Base-by-base conservation (phyloP, 2,329 filamentous ascomycete species). In the Dactylella cylindrospora region DNA sequence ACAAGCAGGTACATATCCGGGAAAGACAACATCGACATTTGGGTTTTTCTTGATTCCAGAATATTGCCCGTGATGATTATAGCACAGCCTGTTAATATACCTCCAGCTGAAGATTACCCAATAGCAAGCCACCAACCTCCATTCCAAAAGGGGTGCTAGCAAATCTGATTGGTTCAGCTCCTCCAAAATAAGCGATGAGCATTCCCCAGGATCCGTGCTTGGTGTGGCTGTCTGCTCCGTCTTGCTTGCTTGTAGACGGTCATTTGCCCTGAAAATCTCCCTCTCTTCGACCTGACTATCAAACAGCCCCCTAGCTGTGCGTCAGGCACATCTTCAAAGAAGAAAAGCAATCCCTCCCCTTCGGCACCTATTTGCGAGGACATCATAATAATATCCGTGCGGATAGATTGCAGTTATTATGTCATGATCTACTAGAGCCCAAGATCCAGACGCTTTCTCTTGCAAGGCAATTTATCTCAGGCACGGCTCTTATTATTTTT, bases 231-330 rank as follows among this genome's bases (percentile, higher is more conserved):
- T n/a, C n/a, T n/a, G n/a, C n/a, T n/a, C n/a, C n/a, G n/a, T n/a
- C n/a, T n/a, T n/a, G n/a, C n/a, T n/a, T n/a, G 36, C 38, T 43
- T 47, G 15, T 17, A 13, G 40, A 46, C 52, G 25, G 28, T 49
- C 35, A 17, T 45, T 32, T 32, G 28, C 54, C 54, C 46, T 61
- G 54, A 47, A 61, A 52, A 61, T 61, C 46, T 26, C 29, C 36
- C 51, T 36, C 49, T 17, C 50, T n/a, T n/a, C 20, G 28, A 22
- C 38, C 25, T 20, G 57, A 44, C 36, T 62, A 54, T 62, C 57
- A 62, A 62, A 62, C 57, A 54, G 20, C n/a, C 53, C 57, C 55
- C 36, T 33, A 44, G 31, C 29, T 29, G n/a, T n/a, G n/a, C n/a
- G n/a, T n/a, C n/a, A n/a, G n/a, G n/a, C n/a, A n/a, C n/a, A n/a